Evolutionary conservation across 768 basidiomycete species (phyloP).

Genomic region (Paxillus ammoniavirescens): DNA sequence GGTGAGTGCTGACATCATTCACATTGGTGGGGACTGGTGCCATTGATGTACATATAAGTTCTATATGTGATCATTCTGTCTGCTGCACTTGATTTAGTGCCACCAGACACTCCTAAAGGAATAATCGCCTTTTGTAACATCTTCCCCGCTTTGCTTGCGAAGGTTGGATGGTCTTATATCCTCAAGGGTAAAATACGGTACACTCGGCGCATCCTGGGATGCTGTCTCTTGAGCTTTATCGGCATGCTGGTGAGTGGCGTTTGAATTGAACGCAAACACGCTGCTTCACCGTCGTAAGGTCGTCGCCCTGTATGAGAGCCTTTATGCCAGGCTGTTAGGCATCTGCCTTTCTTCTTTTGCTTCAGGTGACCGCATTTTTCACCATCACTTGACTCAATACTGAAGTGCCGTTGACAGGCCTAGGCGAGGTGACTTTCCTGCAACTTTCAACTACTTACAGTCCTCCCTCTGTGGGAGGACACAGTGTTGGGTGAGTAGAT

Average conservation of each 20-base stretch:
- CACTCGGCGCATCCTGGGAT: conserved; percentile 66
- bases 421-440: conserved; percentile 93
- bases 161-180: conserved; percentile 91
- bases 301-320: conserved; percentile 66
- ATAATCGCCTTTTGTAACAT: conserved; percentile 97
- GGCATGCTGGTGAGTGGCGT: conserved; percentile 80
- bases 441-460: conserved; percentile 87
- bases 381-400: background rate
- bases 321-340: conserved; percentile 73
- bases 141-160: conserved; percentile 80
- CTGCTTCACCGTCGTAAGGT: conserved; percentile 45
- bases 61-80: conserved; percentile 96
- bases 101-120: conserved; percentile 89
- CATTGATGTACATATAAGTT: conserved; percentile 48
- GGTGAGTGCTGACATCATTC: conserved; percentile 40
- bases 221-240: conserved; percentile 67
- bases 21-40: background rate
- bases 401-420: conserved; percentile 45
- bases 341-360: conserved; percentile 85
- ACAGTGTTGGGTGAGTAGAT: conserved; percentile 69
- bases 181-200: conserved; percentile 87
- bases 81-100: conserved; percentile 92
- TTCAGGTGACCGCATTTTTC: conserved; percentile 49
- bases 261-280: background rate
- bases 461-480: conserved; percentile 67